Conservation (phyloP, 164 flowering plant genomes). For the Vitis rotundifolia region DNA sequence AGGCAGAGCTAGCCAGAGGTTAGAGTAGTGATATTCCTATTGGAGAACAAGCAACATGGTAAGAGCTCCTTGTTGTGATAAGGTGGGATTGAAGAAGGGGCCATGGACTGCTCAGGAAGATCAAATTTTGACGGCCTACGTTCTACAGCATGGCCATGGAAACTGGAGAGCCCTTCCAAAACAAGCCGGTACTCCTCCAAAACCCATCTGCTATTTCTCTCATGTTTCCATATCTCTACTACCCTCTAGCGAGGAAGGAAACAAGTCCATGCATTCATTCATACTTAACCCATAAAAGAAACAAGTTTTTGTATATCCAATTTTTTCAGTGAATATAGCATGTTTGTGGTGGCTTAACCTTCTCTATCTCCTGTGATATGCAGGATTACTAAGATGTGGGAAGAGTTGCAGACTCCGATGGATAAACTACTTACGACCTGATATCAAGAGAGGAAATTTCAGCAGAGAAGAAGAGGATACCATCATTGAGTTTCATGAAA, state of each 20-base stretch:
- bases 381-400: constrained; percentile 38
- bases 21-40: too few species aligned
- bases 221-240: not conserved
- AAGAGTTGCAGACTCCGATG: constrained; percentile 43
- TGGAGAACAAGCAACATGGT: constrained; percentile 21
- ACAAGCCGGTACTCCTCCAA: constrained; percentile 26
- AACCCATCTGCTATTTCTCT: not conserved
- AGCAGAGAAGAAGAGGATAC: constrained; percentile 37
- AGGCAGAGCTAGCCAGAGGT: too few species aligned
- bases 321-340: too few species aligned
- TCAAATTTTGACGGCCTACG: constrained; percentile 19
- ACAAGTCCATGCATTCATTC: too few species aligned
- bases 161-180: constrained; percentile 51
- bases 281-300: too few species aligned
- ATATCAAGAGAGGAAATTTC: constrained; percentile 41
- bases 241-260: not conserved
- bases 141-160: constrained; percentile 30
- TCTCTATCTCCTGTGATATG: not conserved
- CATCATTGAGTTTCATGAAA: constrained; percentile 30
- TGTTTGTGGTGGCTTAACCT: not conserved
- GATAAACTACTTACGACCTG: constrained; percentile 39
- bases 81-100: constrained; percentile 43
- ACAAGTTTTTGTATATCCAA: too few species aligned
- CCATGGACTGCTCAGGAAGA: constrained; percentile 50
- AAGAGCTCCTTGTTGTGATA: constrained; percentile 50